Base-by-base conservation (phyloP, 1,284 basidiomycete genomes). In the Moesziomyces aphidis region DNA sequence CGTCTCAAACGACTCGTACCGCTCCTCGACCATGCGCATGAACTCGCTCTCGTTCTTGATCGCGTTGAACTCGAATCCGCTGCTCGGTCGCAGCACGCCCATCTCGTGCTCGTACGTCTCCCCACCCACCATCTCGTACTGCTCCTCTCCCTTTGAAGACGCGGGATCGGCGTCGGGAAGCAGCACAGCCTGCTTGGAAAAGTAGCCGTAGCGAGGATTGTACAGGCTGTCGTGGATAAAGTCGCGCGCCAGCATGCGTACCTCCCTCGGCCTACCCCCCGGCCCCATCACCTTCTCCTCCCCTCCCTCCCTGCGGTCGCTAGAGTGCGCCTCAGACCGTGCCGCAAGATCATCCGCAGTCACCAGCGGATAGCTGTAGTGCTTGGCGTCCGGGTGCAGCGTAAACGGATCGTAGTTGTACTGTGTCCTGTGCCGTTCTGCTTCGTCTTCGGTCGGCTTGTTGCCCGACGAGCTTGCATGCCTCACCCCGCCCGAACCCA, bases 191-290 rank as follows among this genome's bases (percentile, higher is more conserved):
- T 83, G 82, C 49, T 80, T 72, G 22, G 65, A 67, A 84, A 99
- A 99, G 86, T 99, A 99, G 43, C 97, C 97, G 82, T 99, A 99
- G 83, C 94, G 86, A 3, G 95, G 95, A 82, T 99, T 98, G 87
- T 99, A 99, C 47, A 99, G 86, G 21, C 92, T 91, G 84, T 99
- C 97, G 81, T 98, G 93, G 75, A 99, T 95, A 85, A 93, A 99
- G 86, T 99, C 96, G 67, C 97, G 89, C 50, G 93, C 91, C 39
- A 99, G 91, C 93, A 98, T 97, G 85, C 93, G 93, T 52, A 95
- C 94, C 55, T 89, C 87, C 22, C 88, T 89, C 3, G 95, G 96
- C 17, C 81, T 58, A 1, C 70, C 70, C 0, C 67, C 67, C 2
- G 67, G 67, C 0, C 67, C 67, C 2, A 10, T 56, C 5, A 45